Evolutionary conservation across 192 early-diverging fungal genomes (phyloP).

Genomic region (Hyaloraphidium curvatum): DNA sequence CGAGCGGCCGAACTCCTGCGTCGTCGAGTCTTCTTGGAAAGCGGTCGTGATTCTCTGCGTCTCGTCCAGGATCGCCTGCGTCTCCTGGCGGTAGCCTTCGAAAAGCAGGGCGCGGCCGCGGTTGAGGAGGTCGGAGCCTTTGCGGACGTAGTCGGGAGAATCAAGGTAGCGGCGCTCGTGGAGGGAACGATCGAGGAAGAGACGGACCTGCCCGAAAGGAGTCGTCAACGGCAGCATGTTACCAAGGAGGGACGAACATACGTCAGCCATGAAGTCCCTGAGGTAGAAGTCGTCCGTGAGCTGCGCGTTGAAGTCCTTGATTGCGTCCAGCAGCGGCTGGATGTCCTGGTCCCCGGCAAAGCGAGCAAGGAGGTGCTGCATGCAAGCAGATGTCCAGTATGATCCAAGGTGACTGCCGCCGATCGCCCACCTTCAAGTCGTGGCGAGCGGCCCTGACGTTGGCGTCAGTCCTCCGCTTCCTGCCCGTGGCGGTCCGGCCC

Average conservation of each 20-base stretch:
- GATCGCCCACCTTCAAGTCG: slow-evolving; percentile 13
- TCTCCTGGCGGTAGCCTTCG: slow-evolving; percentile 11
- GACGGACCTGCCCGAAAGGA: neutral
- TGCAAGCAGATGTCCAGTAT: neutral
- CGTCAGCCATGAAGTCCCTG: slow-evolving; percentile 7
- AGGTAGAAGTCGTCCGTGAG: slow-evolving; percentile 7
- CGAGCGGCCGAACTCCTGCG: slow-evolving; percentile 9
- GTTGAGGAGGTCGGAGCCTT: slow-evolving; percentile 9
- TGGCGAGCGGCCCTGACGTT: slow-evolving; percentile 8
- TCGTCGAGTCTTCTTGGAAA: slow-evolving; percentile 9
- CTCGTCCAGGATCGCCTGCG: slow-evolving; percentile 1
- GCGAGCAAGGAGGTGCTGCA: slow-evolving; percentile 7
- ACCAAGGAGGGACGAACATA: too few species aligned
- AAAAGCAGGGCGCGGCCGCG: slow-evolving; percentile 7
- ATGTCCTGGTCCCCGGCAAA: slow-evolving; percentile 7
- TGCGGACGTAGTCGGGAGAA: slow-evolving; percentile 11
- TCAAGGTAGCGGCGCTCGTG: slow-evolving; percentile 11
- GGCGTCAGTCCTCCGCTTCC: slow-evolving; percentile 6
- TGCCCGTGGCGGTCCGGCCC: too few species aligned
- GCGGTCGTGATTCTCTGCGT: slow-evolving; percentile 1
- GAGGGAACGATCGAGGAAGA: slow-evolving; percentile 8
- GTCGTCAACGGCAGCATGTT: neutral
- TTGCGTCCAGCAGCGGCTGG: slow-evolving; percentile 7
- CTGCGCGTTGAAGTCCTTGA: slow-evolving; percentile 6
- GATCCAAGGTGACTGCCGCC: neutral